Percentiles rank a stretch among this genome's conserved stretches.
These are phyloP conservation scores for Zasmidium angulare DNA, from an alignment of 2,329 filamentous ascomycete species.

Conservation along the genomic window DNA sequence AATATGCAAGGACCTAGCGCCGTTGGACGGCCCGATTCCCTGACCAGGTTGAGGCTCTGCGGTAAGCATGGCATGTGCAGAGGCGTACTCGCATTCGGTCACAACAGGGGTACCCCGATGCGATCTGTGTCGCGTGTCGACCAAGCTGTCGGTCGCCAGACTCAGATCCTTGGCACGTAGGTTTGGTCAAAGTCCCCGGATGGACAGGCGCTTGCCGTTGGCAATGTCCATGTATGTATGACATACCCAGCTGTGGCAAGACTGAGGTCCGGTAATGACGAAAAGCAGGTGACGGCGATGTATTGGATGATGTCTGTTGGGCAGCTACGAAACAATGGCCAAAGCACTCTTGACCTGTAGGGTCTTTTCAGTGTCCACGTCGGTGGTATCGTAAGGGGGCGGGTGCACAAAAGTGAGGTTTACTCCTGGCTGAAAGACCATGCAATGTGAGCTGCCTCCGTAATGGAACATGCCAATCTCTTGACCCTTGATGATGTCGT, in stretches of 20 bases:
- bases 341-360: neutral
- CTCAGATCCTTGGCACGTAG: too few species aligned
- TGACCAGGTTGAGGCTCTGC: neutral
- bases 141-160: too few species aligned
- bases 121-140: neutral
- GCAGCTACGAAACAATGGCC: neutral
- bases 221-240: too few species aligned
- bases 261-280: too few species aligned
- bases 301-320: neutral
- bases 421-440: conserved; percentile 63
- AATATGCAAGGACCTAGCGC: neutral
- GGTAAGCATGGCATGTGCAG: neutral
- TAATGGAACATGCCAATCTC: conserved; percentile 77
- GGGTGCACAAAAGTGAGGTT: conserved; percentile 29
- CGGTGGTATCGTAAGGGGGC: neutral
- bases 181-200: too few species aligned
- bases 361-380: neutral
- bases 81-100: too few species aligned
- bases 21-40: neutral
- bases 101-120: conserved; percentile 14
- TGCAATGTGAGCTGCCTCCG: conserved; percentile 65
- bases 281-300: too few species aligned
- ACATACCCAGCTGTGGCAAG: too few species aligned
- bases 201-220: too few species aligned
- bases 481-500: conserved; percentile 67